Conservation (phyloP, 1,139 yeast species). For the Sugiyamaella neomexicana region DNA sequence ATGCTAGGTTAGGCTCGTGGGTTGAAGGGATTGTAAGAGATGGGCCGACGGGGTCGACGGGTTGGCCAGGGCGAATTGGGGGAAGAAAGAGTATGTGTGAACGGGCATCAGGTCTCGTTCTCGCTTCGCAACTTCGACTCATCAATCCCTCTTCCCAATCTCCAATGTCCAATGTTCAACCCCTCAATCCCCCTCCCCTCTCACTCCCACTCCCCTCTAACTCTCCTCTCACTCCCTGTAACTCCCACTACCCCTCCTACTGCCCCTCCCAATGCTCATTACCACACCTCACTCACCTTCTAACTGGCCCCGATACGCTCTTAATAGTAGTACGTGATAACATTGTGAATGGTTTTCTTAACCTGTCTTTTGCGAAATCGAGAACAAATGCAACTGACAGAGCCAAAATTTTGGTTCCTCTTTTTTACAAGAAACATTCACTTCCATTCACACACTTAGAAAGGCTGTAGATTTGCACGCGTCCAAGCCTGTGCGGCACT, state of each 20-base stretch:
- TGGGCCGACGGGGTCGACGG: background rate
- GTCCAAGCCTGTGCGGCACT: background rate
- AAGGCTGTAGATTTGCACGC: background rate
- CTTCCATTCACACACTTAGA: background rate
- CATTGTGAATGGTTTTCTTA: conserved; percentile 2
- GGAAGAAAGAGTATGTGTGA: too few relatives aligned
- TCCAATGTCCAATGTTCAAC: too few relatives aligned
- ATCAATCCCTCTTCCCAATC: background rate
- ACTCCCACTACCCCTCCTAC: too few relatives aligned
- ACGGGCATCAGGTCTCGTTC: too few relatives aligned
- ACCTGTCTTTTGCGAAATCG: background rate
- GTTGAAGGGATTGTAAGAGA: background rate
- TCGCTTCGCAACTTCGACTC: too few relatives aligned
- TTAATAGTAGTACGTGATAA: conserved; percentile 8
- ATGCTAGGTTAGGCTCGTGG: background rate
- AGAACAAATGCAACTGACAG: background rate
- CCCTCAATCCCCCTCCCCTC: too few relatives aligned
- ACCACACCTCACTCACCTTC: conserved; percentile 12
- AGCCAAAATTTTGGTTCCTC: background rate
- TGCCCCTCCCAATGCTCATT: too few relatives aligned
- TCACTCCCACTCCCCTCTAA: too few relatives aligned
- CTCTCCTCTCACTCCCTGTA: background rate
- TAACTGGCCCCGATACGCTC: conserved; percentile 10
- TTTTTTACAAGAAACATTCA: background rate
- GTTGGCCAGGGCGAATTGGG: too few relatives aligned